Base-by-base conservation (phyloP, 1,284 basidiomycete species). In the Coniophora puteana region DNA sequence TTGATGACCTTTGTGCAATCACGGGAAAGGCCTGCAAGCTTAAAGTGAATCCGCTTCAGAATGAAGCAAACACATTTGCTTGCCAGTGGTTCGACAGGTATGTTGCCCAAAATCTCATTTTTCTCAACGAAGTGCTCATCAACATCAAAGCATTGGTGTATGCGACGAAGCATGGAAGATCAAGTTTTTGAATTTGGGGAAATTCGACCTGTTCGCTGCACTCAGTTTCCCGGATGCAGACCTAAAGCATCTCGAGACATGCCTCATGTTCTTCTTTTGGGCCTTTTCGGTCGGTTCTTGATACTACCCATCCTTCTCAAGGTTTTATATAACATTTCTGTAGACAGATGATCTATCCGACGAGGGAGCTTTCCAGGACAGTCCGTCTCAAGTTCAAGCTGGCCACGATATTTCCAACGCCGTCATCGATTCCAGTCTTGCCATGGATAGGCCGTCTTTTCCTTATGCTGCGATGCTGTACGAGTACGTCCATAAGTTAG, bases 191-290 rank as follows among this genome's bases (percentile, higher is more conserved):
- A 61, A 68, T 51, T 68, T 60, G 18, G 59, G 62, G 12, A 63
- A 64, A 52, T 71, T 72, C 43, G 69, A 69, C 38, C 53, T 66
- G 4, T 71, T 70, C 42, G 67, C 68, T 5, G 62, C 65, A 11
- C 58, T 72, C 43, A 61, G 61, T 41, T 71, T 69, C 47, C 65
- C 70, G 4, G 66, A 72, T 35, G 69, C 69, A 20, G 67, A 71
- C 49, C 34, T 55, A 12, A 45, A 53, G 13, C 71, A 71, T 38
- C 61, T 71, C 24, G 62, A 58, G 8, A 72, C 68, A 5, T 64
- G 69, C 46, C 58, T 71, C 30, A 62, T 63, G 29, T 72, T 72
- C 47, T 69, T 68, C 53, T 58, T 69, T 23, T 72, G 68, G 69
- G 68, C 69, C 14, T 72, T 71, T 48, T 61, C 69, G 21, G 71